These are phyloP conservation scores for Pichia sp. DNA, from an alignment of 1,139 yeast species.

Conservation along the genomic window DNA sequence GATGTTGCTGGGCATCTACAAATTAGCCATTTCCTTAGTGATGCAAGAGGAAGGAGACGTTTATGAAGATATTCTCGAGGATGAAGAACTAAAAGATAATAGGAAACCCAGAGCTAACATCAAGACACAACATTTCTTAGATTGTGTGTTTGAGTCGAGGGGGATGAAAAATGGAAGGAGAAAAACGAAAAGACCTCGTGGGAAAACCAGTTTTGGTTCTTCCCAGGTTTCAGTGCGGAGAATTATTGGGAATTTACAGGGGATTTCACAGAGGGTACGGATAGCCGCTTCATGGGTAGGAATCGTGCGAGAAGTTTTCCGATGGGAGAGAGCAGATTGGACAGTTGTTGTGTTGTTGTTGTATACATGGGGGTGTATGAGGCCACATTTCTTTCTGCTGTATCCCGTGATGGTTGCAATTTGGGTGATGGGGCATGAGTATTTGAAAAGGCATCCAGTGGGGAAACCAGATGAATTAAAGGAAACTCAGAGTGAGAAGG, in stretches of 20 bases:
- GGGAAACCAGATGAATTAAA: background rate
- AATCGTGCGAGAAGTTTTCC: conserved; percentile 30
- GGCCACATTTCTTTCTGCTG: conserved; percentile 64
- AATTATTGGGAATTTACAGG: conserved; percentile 11
- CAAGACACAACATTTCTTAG: background rate
- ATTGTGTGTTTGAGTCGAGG: background rate
- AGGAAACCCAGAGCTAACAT: too few species aligned
- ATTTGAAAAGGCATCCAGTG: conserved; percentile 58
- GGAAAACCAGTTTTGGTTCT: background rate
- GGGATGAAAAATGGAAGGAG: background rate
- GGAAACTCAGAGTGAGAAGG: background rate
- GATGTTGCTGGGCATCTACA: background rate
- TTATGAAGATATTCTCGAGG: background rate
- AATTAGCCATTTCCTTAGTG: background rate
- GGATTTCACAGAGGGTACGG: conserved; percentile 4
- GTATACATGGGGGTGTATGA: conserved; percentile 54
- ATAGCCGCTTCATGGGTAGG: background rate
- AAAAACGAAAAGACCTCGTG: background rate
- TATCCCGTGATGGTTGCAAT: conserved; percentile 55
- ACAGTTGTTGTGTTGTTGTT: conserved; percentile 47
- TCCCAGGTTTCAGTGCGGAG: conserved; percentile 8
- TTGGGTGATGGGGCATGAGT: conserved; percentile 66
- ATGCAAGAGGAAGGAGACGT: background rate
- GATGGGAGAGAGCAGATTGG: conserved; percentile 59
- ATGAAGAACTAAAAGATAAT: background rate